Percentiles rank a stretch among this genome's conserved stretches.
Evolutionary conservation across 768 basidiomycete species (phyloP).

Genomic region (Xanthoconium purpureum): DNA sequence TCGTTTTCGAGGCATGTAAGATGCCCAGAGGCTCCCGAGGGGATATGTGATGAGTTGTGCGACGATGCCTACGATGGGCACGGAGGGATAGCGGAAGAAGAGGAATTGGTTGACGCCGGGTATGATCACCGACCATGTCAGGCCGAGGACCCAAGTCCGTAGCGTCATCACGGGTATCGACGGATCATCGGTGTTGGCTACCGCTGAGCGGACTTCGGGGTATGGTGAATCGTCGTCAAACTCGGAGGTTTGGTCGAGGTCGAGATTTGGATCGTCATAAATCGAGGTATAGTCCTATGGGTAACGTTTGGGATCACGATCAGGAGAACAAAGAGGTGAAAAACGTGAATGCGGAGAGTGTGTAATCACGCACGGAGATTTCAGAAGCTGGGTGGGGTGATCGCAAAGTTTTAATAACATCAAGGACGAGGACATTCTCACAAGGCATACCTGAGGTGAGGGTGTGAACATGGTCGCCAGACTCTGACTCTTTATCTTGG

Average conservation of each 20-base stretch:
- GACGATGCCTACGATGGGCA: constrained; percentile 60
- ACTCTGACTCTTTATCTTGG: constrained; percentile 26
- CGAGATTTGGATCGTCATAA: constrained; percentile 29
- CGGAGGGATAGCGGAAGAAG: constrained; percentile 71
- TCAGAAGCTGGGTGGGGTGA: constrained; percentile 13
- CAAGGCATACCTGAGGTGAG: constrained; percentile 20
- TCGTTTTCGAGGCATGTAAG: constrained; percentile 49
- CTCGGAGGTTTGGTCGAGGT: constrained; percentile 6
- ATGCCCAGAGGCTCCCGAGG: constrained; percentile 56
- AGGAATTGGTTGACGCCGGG: constrained; percentile 73
- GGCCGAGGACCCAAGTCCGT: constrained; percentile 3
- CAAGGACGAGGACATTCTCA: neutral
- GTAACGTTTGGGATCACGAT: neutral
- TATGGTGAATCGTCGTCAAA: constrained; percentile 39
- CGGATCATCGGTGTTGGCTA: constrained; percentile 3
- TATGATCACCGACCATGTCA: constrained; percentile 64
- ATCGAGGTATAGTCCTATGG: constrained; percentile 3
- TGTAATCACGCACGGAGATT: constrained; percentile 15
- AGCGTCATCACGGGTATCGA: neutral
- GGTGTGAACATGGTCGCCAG: constrained; percentile 7
- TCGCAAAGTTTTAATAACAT: neutral
- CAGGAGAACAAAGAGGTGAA: neutral
- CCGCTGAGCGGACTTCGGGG: constrained; percentile 2
- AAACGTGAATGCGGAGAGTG: neutral
- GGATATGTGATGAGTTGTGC: constrained; percentile 74